These are phyloP conservation scores for Termitomyces titanicus DNA, from an alignment of 768 basidiomycete genomes.

Conservation along the genomic window DNA sequence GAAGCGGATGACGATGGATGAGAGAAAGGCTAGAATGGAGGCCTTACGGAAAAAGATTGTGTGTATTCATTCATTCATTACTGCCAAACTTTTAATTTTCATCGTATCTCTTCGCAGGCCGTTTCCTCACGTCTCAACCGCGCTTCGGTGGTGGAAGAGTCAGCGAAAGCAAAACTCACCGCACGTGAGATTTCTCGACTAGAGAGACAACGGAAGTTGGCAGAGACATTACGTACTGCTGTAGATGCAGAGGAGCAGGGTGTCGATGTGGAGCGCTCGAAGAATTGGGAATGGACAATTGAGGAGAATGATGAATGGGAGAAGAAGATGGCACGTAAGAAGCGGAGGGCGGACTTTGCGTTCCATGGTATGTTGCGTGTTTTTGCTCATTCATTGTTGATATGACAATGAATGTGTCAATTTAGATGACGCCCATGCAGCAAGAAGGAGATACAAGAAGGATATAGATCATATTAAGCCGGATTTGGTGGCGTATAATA, in stretches of 20 bases:
- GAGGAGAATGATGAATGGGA: slow-evolving; percentile 98
- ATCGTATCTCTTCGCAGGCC: slow-evolving; percentile 41
- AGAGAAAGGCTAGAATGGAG: slow-evolving; percentile 74
- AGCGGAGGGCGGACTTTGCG: slow-evolving; percentile 80
- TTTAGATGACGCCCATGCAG: slow-evolving; percentile 86
- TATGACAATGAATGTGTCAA: not conserved
- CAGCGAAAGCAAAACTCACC: slow-evolving; percentile 69
- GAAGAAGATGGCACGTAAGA: slow-evolving; percentile 80
- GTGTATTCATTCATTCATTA: slow-evolving; percentile 21
- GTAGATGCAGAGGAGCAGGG: slow-evolving; percentile 87
- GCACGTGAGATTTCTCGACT: slow-evolving; percentile 79
- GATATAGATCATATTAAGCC: slow-evolving; percentile 87
- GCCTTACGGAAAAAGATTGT: slow-evolving; percentile 80
- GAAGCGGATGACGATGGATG: slow-evolving; percentile 52
- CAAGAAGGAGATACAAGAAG: slow-evolving; percentile 88
- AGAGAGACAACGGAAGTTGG: slow-evolving; percentile 87
- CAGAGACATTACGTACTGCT: slow-evolving; percentile 80
- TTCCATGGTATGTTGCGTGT: slow-evolving; percentile 72
- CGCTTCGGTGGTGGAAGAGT: slow-evolving; percentile 81
- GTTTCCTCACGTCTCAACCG: slow-evolving; percentile 82
- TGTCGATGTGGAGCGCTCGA: slow-evolving; percentile 86
- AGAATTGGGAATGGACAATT: slow-evolving; percentile 94
- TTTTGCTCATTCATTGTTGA: slow-evolving; percentile 3
- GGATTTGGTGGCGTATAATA: slow-evolving; percentile 82
- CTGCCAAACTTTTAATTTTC: not conserved